Evolutionary conservation across 73 alveolate genomes (phyloP).

Genomic region (Tetrahymena malaccensis): DNA sequence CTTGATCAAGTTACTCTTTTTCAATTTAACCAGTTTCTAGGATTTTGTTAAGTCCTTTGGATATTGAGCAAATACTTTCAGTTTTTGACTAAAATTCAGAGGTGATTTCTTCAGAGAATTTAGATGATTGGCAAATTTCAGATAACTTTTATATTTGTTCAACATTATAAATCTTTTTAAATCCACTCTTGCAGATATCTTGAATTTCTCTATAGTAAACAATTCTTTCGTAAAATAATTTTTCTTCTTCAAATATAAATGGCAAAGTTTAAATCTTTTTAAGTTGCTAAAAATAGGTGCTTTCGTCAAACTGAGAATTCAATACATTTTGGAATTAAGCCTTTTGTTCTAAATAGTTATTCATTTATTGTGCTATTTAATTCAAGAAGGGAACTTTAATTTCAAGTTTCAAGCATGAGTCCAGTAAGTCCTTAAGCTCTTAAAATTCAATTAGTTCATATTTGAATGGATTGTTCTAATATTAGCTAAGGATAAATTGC

Average conservation of each 20-base stretch:
- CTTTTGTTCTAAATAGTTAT: neutral
- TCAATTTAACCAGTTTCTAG: neutral
- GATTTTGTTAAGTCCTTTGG: neutral
- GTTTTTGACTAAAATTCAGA: neutral
- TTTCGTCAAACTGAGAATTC: neutral
- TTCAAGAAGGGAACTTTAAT: neutral
- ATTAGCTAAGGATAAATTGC: neutral
- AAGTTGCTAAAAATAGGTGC: neutral
- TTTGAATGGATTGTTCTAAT: neutral
- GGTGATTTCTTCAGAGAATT: neutral
- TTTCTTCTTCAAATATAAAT: neutral
- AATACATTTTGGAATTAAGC: neutral
- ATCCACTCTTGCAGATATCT: neutral
- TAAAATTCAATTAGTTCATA: neutral
- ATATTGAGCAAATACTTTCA: neutral
- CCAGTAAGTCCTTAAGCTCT: neutral
- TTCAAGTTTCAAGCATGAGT: neutral
- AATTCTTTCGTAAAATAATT: neutral
- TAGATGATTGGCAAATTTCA: neutral
- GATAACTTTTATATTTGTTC: neutral
- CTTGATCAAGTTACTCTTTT: neutral
- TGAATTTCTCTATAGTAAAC: neutral
- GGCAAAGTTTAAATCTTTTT: neutral
- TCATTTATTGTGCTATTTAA: neutral
- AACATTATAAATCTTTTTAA: neutral